phyloP scores from a whole-genome alignment of 139 green algal genomes.

The Zygnema cylindricum region DNA sequence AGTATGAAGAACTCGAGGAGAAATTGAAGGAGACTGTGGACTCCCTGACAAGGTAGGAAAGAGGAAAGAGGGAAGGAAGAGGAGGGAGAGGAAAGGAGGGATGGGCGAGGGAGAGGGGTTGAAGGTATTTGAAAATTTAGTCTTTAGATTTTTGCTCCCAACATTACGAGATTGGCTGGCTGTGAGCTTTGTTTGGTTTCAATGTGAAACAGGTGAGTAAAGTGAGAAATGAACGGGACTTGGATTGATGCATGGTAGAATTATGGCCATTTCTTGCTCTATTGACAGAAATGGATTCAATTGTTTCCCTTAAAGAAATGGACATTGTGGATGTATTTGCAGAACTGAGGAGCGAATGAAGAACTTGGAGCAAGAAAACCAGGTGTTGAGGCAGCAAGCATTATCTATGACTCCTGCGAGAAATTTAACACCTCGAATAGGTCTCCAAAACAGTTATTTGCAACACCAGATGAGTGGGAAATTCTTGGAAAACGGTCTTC shows the following conservation, averaged over 20 bases:
- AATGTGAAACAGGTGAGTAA: no score
- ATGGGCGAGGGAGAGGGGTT: no score
- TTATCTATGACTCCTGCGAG: conserved; percentile 64
- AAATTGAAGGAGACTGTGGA: not conserved
- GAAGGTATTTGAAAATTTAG: no score
- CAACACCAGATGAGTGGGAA: not conserved
- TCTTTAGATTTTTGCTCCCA: no score
- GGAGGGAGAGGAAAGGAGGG: no score
- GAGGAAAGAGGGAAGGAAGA: not conserved
- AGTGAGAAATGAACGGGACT: no score
- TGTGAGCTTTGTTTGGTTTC: no score
- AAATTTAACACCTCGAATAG: not conserved
- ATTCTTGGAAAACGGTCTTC: not conserved
- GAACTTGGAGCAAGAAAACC: conserved; percentile 59
- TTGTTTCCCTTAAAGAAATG: no score
- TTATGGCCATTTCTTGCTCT: no score
- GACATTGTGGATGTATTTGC: not conserved
- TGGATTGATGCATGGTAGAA: no score
- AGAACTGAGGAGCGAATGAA: conserved; percentile 61
- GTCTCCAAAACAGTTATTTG: not conserved
- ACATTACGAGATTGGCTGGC: no score
- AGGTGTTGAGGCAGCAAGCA: conserved; percentile 66
- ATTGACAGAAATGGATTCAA: no score
- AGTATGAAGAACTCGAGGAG: not conserved
- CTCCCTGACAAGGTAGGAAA: not conserved